Percentiles rank a stretch among this genome's conserved stretches.
These are phyloP conservation scores for Leccinum imitatum DNA, from an alignment of 768 basidiomycete genomes.

Conservation along the genomic window DNA sequence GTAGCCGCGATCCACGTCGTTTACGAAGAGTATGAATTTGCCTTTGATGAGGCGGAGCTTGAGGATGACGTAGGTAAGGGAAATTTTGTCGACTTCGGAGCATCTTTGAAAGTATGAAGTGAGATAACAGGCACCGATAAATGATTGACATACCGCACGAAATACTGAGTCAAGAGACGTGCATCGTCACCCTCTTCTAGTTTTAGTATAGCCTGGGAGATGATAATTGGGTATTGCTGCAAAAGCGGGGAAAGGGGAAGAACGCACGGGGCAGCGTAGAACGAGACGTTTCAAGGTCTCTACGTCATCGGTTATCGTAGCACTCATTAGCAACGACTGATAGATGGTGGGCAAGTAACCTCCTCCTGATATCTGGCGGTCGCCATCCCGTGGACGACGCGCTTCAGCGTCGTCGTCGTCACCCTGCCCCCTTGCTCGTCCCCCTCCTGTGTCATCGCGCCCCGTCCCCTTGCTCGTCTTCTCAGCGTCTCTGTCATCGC, in stretches of 20 bases:
- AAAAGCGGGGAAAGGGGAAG: neutral
- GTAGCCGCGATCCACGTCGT: conserved; percentile 92
- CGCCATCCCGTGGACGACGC: conserved; percentile 50
- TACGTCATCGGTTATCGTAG: conserved; percentile 96
- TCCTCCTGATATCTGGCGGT: too few relatives aligned
- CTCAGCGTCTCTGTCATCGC: too few relatives aligned
- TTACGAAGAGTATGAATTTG: conserved; percentile 96
- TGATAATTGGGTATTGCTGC: neutral
- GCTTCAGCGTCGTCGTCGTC: too few relatives aligned
- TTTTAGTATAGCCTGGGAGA: conserved; percentile 72
- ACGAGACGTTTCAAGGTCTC: conserved; percentile 86
- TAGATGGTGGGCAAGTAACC: too few relatives aligned
- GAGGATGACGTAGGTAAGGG: conserved; percentile 89
- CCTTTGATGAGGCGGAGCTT: conserved; percentile 95
- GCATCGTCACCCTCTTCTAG: conserved; percentile 85
- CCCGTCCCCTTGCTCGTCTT: too few relatives aligned
- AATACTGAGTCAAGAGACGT: conserved; percentile 81
- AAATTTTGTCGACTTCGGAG: conserved; percentile 97
- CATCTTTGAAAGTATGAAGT: conserved; percentile 49
- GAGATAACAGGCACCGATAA: neutral
- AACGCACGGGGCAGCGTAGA: conserved; percentile 80
- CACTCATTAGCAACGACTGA: too few relatives aligned
- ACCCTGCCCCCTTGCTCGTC: too few relatives aligned
- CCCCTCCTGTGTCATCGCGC: too few relatives aligned
- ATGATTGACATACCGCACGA: conserved; percentile 54